Evolutionary conservation across 2,329 filamentous ascomycete genomes (phyloP).

Genomic region (Claviceps sp.): DNA sequence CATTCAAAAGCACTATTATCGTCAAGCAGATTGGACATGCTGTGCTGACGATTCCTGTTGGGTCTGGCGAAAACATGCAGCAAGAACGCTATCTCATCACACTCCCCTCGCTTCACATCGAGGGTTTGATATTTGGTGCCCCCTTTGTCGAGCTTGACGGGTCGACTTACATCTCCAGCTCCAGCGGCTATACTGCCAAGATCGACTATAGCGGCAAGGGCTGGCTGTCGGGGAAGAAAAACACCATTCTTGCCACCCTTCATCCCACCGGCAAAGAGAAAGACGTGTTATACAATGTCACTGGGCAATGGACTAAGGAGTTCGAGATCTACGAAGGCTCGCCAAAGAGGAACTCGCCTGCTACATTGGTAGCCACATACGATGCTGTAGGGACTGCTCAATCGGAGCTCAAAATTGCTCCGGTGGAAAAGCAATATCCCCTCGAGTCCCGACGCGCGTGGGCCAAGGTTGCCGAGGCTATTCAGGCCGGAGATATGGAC

Average conservation of each 20-base stretch:
- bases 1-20: conserved; percentile 84
- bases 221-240: conserved; percentile 94
- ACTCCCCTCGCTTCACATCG: conserved; percentile 81
- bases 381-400: conserved; percentile 42
- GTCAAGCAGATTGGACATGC: conserved; percentile 93
- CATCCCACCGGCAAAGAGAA: conserved; percentile 60
- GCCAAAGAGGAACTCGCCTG: conserved; percentile 34
- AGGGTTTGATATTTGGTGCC: conserved; percentile 73
- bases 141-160: conserved; percentile 88
- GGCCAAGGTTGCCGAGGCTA: conserved; percentile 71
- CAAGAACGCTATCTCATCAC: conserved; percentile 77
- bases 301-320: conserved; percentile 79
- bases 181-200: conserved; percentile 73
- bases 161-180: conserved; percentile 72
- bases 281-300: conserved; percentile 64
- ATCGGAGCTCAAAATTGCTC: conserved; percentile 57
- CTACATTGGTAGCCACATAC: conserved; percentile 43
- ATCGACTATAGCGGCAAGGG: conserved; percentile 90
- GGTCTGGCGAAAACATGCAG: conserved; percentile 17
- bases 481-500: conserved; percentile 75
- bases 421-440: conserved; percentile 67
- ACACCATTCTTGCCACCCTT: conserved; percentile 65
- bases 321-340: conserved; percentile 64
- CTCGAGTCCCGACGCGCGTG: conserved; percentile 82
- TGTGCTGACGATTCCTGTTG: conserved; percentile 55